Base-by-base conservation (phyloP, 257 asterid genomes). In the Jacaranda mimosifolia region DNA sequence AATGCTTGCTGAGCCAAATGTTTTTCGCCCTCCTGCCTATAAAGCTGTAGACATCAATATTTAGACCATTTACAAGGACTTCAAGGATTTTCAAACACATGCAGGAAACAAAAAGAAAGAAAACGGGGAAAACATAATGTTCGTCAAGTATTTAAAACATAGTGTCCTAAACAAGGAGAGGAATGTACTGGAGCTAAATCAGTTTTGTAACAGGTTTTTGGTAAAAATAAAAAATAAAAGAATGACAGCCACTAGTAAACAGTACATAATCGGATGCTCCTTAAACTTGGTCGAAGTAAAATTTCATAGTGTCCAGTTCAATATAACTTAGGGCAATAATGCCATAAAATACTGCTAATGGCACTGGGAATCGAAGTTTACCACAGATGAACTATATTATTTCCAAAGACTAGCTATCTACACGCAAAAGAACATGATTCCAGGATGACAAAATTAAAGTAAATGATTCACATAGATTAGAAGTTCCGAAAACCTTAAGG, bases 1-100 rank as follows among this genome's bases (percentile, higher is more conserved):
- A 95, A 93, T 78, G 99, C 97, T 84, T 82, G 93, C 81, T 90
- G 97, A n/a, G 97, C 98, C 83, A 91, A 78, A 79, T 86, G 89
- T 70, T 75, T 84, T 88, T 91, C 70, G 57, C 90, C 98, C 79
- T 81, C 94, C 79, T 74, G 73, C 82, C 98, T 88, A 76, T 93
- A 93, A 77, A 95, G 88, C 99, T 95, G 86, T 73, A 83, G 64
- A 77, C 62, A 72, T 17, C 86, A 71, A 64, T 70, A 79, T 75
- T 76, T 48, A 80, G 71, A 82, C 59, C 73, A 43, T 77, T 68
- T 51, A 66, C 46, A 46, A 66, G 40, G 40, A 67, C 32, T 15
- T 43, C 15, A 55, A 82, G 65, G 58, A 13, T 11, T 72, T 58
- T 18, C 53, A 39, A 49, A 63, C n/a, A 63, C 52, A 13, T 17